Percentiles rank a stretch among this genome's conserved stretches.
These are phyloP conservation scores for Gentiana macrophylla DNA, from an alignment of 257 asterid species.

Conservation along the genomic window DNA sequence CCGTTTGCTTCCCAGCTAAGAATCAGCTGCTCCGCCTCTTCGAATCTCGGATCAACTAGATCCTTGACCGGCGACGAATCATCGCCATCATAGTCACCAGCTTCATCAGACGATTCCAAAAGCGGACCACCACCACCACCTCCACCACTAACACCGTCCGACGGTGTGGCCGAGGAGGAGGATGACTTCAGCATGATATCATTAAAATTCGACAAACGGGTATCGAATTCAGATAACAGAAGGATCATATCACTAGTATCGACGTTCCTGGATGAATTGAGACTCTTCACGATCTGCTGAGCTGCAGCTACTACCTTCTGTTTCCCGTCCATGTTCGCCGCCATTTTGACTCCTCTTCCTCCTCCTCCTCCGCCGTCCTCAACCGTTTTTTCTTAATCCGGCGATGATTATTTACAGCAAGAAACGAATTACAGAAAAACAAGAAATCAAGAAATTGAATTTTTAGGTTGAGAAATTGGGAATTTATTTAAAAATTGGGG, in stretches of 20 bases:
- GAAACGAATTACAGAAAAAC: no score
- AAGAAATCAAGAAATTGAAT: no score
- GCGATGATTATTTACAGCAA: no score
- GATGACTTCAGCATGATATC: constrained; percentile 27
- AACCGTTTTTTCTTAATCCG: background rate
- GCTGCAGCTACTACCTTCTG: constrained; percentile 86
- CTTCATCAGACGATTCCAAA: constrained; percentile 16
- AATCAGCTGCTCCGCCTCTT: constrained; percentile 51
- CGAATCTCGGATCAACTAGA: constrained; percentile 29
- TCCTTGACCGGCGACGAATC: background rate
- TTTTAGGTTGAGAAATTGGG: no score
- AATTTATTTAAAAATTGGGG: no score
- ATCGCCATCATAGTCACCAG: constrained; percentile 1
- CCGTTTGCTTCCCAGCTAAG: constrained; percentile 18
- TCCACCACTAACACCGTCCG: background rate
- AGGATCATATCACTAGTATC: constrained; percentile 65
- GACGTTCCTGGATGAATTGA: constrained; percentile 44
- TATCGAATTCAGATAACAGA: constrained; percentile 68
- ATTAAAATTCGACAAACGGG: constrained; percentile 65
- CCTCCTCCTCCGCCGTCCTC: background rate
- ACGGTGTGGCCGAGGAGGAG: constrained; percentile 4
- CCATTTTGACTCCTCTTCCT: constrained; percentile 22
- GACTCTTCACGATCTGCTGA: constrained; percentile 84
- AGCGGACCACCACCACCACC: constrained; percentile 9
- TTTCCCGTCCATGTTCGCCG: constrained; percentile 59